These are phyloP conservation scores for Amanita pseudoporphyria DNA, from an alignment of 768 basidiomycete species.

Conservation along the genomic window DNA sequence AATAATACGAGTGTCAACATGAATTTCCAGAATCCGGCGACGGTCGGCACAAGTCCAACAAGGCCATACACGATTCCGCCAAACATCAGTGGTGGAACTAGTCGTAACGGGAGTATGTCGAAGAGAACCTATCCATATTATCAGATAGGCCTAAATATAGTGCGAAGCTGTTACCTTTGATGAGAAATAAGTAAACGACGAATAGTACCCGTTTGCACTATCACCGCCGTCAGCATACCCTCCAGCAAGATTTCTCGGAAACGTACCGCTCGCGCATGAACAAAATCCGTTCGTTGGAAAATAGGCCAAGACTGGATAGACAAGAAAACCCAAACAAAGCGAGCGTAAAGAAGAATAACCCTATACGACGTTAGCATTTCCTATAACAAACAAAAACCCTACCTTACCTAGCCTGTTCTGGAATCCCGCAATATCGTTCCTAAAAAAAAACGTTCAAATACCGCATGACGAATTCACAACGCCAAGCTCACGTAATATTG, in stretches of 20 bases:
- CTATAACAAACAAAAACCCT: neutral
- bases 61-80: conserved; percentile 94
- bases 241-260: neutral
- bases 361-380: conserved; percentile 21
- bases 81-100: conserved; percentile 92
- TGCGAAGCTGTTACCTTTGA: conserved; percentile 57
- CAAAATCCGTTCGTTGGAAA: conserved; percentile 90
- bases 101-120: conserved; percentile 88
- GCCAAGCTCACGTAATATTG: conserved; percentile 57
- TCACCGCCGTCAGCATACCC: neutral
- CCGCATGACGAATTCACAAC: neutral
- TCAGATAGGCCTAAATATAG: neutral
- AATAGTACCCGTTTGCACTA: conserved; percentile 96
- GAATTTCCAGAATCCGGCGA: conserved; percentile 95
- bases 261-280: conserved; percentile 96
- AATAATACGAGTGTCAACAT: conserved; percentile 92
- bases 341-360: conserved; percentile 97
- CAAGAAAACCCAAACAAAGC: conserved; percentile 96
- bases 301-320: conserved; percentile 85
- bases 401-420: conserved; percentile 76
- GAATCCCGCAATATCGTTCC: conserved; percentile 93
- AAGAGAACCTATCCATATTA: conserved; percentile 62
- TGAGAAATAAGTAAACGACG: conserved; percentile 91
- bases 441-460: conserved; percentile 15
- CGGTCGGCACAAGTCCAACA: conserved; percentile 88